Evolutionary conservation across 768 basidiomycete species (phyloP).

Genomic region (Leucogyrophana mollusca): DNA sequence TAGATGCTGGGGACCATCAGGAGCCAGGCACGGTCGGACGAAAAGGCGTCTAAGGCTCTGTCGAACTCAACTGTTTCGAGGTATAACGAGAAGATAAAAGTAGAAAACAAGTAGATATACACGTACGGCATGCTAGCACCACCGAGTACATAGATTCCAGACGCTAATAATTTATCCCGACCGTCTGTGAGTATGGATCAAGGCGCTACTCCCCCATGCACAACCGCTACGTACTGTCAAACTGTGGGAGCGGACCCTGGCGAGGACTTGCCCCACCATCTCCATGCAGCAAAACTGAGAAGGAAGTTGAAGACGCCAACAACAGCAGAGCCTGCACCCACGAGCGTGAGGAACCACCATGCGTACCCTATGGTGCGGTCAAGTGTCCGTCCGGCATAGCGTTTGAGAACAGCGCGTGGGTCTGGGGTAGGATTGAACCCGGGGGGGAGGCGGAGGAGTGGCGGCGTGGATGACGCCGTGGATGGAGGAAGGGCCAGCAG

Average conservation of each 20-base stretch:
- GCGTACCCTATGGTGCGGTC: conserved; percentile 75
- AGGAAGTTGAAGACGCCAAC: conserved; percentile 73
- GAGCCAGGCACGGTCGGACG: neutral
- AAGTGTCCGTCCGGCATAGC: conserved; percentile 59
- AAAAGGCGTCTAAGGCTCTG: no score
- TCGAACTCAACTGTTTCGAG: no score
- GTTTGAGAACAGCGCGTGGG: conserved; percentile 52
- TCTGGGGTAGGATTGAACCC: conserved; percentile 54
- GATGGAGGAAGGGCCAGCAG: conserved; percentile 60
- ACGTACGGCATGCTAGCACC: neutral
- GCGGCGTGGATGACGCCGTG: conserved; percentile 23
- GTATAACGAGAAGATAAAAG: neutral
- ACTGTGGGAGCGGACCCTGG: conserved; percentile 1
- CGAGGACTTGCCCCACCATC: conserved; percentile 47
- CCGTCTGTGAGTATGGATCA: no score
- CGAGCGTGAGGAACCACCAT: conserved; percentile 74
- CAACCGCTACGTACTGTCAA: no score
- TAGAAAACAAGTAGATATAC: neutral
- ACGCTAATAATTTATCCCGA: no score
- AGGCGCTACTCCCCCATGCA: no score
- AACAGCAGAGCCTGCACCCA: conserved; percentile 76
- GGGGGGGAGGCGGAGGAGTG: conserved; percentile 50
- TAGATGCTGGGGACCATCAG: conserved; percentile 5
- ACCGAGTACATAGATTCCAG: no score
- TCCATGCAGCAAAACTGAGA: conserved; percentile 65